Evolutionary conservation across 2,329 filamentous ascomycete species (phyloP).

Genomic region (Paecilomyces variotii): DNA sequence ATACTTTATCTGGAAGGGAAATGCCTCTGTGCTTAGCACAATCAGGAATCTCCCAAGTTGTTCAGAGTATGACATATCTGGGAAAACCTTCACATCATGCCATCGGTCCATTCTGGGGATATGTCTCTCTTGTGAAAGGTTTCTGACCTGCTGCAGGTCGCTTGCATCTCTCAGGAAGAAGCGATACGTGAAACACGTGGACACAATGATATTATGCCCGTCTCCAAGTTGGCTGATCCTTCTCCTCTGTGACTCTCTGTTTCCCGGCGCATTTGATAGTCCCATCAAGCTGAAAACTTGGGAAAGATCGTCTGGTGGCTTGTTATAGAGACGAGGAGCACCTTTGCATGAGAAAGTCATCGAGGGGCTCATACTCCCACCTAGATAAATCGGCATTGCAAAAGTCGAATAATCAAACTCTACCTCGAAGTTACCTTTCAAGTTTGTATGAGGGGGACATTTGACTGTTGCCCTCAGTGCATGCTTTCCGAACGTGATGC

Average conservation of each 20-base stretch:
- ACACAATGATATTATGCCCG: constrained; percentile 11
- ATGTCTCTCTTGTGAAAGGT: constrained; percentile 12
- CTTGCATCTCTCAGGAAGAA: constrained; percentile 20
- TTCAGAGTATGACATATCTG: constrained; percentile 4
- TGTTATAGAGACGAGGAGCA: constrained; percentile 13
- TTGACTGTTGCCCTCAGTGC: constrained; percentile 34
- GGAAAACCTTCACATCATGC: constrained; percentile 8
- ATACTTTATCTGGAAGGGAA: constrained; percentile 51
- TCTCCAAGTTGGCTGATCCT: constrained; percentile 11
- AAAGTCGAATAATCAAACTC: constrained; percentile 15
- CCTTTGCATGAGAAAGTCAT: constrained; percentile 39
- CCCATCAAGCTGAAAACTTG: neutral
- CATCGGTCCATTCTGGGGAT: constrained; percentile 13
- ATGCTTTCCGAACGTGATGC: constrained; percentile 37
- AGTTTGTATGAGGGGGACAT: constrained; percentile 18
- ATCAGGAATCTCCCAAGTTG: constrained; percentile 9
- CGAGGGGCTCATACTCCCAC: constrained; percentile 8
- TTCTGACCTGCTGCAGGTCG: constrained; percentile 18
- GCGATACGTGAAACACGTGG: constrained; percentile 40
- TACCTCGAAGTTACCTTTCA: constrained; percentile 8
- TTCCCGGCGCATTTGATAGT: neutral
- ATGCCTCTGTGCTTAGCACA: constrained; percentile 5
- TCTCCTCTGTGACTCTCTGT: constrained; percentile 4
- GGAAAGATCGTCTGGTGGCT: neutral
- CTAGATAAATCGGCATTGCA: constrained; percentile 11